Evolutionary conservation across 306 rosid species (phyloP).

Genomic region (Hippophae rhamnoides): DNA sequence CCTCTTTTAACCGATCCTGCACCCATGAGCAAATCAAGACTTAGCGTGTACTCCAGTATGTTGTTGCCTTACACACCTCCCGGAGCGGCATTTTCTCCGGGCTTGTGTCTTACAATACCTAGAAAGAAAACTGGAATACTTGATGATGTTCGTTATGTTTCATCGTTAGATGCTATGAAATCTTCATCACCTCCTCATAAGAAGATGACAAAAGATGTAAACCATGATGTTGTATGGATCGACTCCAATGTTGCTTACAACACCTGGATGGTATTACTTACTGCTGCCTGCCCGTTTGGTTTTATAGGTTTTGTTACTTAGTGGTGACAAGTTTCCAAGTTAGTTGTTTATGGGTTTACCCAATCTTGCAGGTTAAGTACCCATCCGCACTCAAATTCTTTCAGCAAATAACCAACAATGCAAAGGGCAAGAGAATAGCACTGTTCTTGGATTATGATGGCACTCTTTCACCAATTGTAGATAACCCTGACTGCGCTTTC

Average conservation of each 20-base stretch:
- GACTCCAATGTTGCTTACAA: conserved; percentile 49
- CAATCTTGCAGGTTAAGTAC: conserved; percentile 56
- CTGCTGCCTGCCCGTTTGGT: conserved; percentile 7
- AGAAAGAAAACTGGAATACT: conserved; percentile 73
- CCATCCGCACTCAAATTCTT: conserved; percentile 82
- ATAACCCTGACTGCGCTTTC: conserved; percentile 87
- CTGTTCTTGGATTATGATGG: conserved; percentile 96
- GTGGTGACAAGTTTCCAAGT: no score
- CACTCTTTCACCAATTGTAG: conserved; percentile 95
- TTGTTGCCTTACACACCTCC: conserved; percentile 48
- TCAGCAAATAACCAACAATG: conserved; percentile 59
- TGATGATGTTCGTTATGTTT: conserved; percentile 64
- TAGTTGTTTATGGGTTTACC: conserved; percentile 6
- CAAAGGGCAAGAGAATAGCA: conserved; percentile 82
- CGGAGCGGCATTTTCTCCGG: conserved; percentile 44
- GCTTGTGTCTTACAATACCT: conserved; percentile 51
- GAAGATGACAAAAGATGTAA: conserved; percentile 45
- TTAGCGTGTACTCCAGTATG: conserved; percentile 44
- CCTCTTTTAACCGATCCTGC: conserved; percentile 72
- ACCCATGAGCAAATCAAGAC: conserved; percentile 62
- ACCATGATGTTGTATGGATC: conserved; percentile 39
- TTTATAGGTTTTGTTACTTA: neutral
- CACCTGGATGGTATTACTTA: conserved; percentile 74
- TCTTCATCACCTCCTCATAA: conserved; percentile 87
- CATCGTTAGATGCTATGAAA: conserved; percentile 96